Evolutionary conservation across 2,329 filamentous ascomycete genomes (phyloP), one percentile per base, ranked within the genome.

Genomic region (Chrysosporium queenslandicum): DNA sequence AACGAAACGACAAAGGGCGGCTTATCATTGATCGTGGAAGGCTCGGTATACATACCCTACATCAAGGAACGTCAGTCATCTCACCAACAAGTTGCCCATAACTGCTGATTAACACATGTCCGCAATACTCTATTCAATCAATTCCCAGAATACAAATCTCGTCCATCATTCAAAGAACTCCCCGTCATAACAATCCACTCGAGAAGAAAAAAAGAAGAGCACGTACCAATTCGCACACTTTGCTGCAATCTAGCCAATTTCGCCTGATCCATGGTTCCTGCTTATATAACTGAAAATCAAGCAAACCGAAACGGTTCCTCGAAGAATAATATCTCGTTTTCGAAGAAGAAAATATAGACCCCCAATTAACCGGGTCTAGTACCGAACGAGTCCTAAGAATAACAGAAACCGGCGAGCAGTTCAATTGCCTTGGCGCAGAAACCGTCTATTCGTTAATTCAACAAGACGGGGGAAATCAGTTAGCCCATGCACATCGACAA

Each of bases 221-320:
- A 58, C 83, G 65, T 81, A 87, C 85, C 85, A 74, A 83, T 87
- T 70, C 80, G 78, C 68, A 79, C 78, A 64, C 77, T 78, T 72
- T 77, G 74, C 72, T 82, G 79, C 77, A 83, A 78, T 69, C 72
- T 79, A 68, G 78, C 78, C 67, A 83, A 71, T 76, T 82, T 83
- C 70, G 79, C 79, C 66, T 77, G 74, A 77, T 83, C 79, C 80
- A 83, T 82, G 63, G 64, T 76, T 40, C 12, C 36, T 42, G 6
- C 20, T 42, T 46, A 27, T 52, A 30, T 46, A 34, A 27, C 14
- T 29, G 6, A n/a, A 23, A 40, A 18, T 36, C 29, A 45, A 51
- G 29, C 21, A 45, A 29, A 50, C 23, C 47, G 25, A 14, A 30
- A n/a, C 39, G 37, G 29, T 21, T 16, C 34, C 34, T n/a, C n/a